Base-by-base conservation (phyloP, 2,329 filamentous ascomycete genomes). In the Tolypocladium tundrense region DNA sequence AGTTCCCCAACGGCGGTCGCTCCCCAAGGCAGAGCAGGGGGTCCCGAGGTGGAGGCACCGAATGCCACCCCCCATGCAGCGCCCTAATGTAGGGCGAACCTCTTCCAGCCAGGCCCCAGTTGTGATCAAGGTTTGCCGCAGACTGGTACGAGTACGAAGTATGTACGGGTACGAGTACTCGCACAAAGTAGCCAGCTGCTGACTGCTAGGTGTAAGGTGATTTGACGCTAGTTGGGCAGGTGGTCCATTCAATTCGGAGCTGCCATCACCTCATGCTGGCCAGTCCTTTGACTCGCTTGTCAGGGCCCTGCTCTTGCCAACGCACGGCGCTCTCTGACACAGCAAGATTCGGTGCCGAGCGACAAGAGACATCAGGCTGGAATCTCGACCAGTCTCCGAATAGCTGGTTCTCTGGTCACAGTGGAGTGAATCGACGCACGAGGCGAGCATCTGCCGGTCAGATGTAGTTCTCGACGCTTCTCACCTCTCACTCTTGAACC, bases 61-160 rank as follows among this genome's bases (percentile, higher is more conserved):
- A 3, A 67, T 67, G 63, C 58, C 64, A 70, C 67, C 69, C 69
- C 68, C 68, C 62, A 60, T 66, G 63, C 63, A 64, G 61, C 61
- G 63, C 64, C 62, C 69, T 69, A 70, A 70, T 70, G 69, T 69
- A 67, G 62, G 65, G 65, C 58, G 62, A 67, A 66, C 65, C 66
- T 62, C 62, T 69, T 70, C 63, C 60, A 65, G 65, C 48, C 66
- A 67, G 62, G 63, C 62, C 64, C 62, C 60, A 62, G 62, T 58
- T 59, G 55, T 62, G 63, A 63, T 60, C 60, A 64, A 68, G 62
- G 67, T 67, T 64, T 60, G 62, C 66, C 61, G 66, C 63, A 66
- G 62, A 65, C 65, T 63, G 62, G 60, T 65, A 64, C 59, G 24
- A 27, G 27, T 31, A 31, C 21, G 21, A 24, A 24, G 21, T 24